Base-by-base conservation (phyloP, 768 basidiomycete species). In the Phlegmacium glaucopus region DNA sequence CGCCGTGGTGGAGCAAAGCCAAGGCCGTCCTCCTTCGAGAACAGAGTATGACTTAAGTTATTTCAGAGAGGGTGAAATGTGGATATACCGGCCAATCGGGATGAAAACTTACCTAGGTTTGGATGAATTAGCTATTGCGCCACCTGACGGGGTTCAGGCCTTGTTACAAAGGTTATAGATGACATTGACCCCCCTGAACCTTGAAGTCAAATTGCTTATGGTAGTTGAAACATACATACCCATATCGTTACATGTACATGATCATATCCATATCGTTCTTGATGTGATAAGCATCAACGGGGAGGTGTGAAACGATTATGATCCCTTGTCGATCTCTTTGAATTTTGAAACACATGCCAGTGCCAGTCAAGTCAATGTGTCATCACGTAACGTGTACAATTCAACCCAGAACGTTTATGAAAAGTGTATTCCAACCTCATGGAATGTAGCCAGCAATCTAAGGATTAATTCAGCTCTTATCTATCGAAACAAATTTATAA, bases 341-440 rank as follows among this genome's bases (percentile, higher is more conserved):
- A 22, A 22, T n/a, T 34, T 34, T 11, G n/a, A 34, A 4, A 34
- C 11, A 6, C 32, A 34, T 6, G 32, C 11, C 32, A 34, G 32
- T 34, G 32, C 32, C n/a, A 10, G 32, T n/a, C 8, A 13, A 13
- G 13, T 8, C 32, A n/a, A 10, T n/a, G n/a, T 34, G 32, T 11
- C 32, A 34, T 34, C 11, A 34, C 32, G 32, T 34, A 34, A 34
- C 32, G 6, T 6, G 6, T 34, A 22, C 22, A 22, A 22, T 34
- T 34, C 32, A 34, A 34, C 10, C 32, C 3, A 6, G 6, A 11
- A 34, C 3, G 32, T 2, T 69, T 59, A 86, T 59, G 84, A 80
- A 54, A 87, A 87, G 57, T 86, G 85, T 39, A 87, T 76, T n/a
- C 85, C 84, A 40, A 74, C 75, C 43, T 86, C 83, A 50, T 87